These are phyloP conservation scores for Crucihimalaya himalaica DNA, from an alignment of 345 rosid species.

Conservation along the genomic window DNA sequence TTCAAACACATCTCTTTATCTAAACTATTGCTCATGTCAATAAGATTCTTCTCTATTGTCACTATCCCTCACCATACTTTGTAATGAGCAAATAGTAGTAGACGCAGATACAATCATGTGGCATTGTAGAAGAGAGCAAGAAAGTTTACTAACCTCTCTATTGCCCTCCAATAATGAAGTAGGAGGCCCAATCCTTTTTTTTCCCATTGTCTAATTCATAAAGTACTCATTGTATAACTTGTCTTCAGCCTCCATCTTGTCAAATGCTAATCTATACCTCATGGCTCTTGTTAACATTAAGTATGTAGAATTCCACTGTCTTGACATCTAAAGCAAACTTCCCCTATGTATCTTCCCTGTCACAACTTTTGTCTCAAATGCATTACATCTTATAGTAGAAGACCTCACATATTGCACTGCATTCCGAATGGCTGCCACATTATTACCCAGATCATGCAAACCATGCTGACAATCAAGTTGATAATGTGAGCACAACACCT, in stretches of 20 bases:
- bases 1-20: background rate
- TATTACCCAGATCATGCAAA: background rate
- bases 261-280: background rate
- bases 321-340: background rate
- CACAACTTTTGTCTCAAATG: background rate
- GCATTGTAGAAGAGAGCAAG: background rate
- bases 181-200: background rate
- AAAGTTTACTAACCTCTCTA: background rate
- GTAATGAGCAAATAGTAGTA: background rate
- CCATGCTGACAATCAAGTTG: background rate
- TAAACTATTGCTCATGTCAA: background rate
- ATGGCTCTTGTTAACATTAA: background rate
- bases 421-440: background rate
- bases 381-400: background rate
- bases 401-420: background rate
- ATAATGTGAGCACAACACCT: background rate
- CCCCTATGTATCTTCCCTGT: background rate
- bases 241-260: background rate
- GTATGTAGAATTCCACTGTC: background rate
- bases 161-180: too few species aligned
- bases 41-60: background rate
- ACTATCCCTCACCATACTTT: background rate
- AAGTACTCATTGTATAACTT: background rate
- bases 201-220: background rate
- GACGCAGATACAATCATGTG: background rate